phyloP scores from a whole-genome alignment of 1,139 yeast genomes.

The Tardiomyces digboiensis region DNA sequence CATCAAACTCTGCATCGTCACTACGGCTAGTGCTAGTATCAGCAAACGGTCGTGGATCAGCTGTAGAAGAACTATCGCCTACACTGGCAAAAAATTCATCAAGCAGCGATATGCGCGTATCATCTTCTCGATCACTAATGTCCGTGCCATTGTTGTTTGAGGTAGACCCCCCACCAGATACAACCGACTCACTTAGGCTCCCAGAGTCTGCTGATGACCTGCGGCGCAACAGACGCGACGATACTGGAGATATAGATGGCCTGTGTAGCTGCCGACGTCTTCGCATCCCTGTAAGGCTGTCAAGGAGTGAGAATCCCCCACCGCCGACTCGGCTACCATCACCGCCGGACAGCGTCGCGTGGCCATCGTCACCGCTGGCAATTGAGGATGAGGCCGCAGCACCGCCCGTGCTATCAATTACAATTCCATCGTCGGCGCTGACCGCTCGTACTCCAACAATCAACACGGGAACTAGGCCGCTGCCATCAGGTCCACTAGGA shows the following conservation, averaged over 20 bases:
- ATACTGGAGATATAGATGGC: no score
- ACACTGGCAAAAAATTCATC: background rate
- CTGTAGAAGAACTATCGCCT: background rate
- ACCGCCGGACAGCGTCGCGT: no score
- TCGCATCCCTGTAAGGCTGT: no score
- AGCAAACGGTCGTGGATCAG: background rate
- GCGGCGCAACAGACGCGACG: background rate
- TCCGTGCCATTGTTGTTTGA: constrained; percentile 1
- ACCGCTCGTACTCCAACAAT: constrained; percentile 49
- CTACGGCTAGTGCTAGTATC: background rate
- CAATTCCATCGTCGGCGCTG: constrained; percentile 14
- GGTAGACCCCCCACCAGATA: background rate
- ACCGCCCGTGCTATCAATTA: constrained; percentile 7
- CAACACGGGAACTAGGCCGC: constrained; percentile 39
- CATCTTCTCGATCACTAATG: no score
- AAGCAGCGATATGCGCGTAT: background rate
- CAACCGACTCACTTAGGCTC: background rate
- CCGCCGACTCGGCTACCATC: background rate
- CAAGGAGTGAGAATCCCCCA: background rate
- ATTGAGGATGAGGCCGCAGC: no score
- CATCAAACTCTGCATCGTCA: background rate
- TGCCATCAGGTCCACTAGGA: constrained; percentile 14
- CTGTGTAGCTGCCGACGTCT: no score
- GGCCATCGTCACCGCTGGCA: no score
- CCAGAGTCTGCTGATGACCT: background rate